Evolutionary conservation across 148 eudicot species (phyloP).

Genomic region (Nepenthes mirabilis): DNA sequence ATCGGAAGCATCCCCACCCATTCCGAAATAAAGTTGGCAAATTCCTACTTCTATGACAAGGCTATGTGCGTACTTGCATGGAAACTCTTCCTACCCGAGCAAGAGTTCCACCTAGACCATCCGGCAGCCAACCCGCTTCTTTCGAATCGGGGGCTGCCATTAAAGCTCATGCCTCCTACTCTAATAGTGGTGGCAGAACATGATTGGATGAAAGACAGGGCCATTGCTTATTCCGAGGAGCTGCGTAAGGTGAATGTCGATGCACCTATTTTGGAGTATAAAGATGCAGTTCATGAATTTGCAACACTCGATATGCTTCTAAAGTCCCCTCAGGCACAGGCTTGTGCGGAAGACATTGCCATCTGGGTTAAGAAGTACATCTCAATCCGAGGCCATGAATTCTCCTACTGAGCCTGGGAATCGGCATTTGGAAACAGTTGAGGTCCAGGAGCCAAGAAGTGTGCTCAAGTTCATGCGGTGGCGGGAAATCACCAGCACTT

Average conservation of each 20-base stretch:
- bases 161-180: constrained; percentile 90
- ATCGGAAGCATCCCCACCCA: constrained; percentile 85
- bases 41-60: constrained; percentile 90
- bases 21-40: constrained; percentile 82
- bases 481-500: too few relatives aligned
- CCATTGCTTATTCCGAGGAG: constrained; percentile 83
- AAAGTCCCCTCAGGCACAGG: constrained; percentile 91
- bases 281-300: constrained; percentile 93
- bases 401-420: constrained; percentile 47
- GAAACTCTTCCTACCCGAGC: constrained; percentile 84
- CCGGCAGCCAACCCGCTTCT: constrained; percentile 89
- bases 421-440: background rate
- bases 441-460: background rate
- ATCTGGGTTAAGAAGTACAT: constrained; percentile 95
- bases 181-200: constrained; percentile 79
- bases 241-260: constrained; percentile 75
- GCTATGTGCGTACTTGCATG: constrained; percentile 83
- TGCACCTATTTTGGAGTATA: constrained; percentile 87
- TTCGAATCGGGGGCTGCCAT: constrained; percentile 50
- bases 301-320: constrained; percentile 92
- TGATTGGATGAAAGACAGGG: constrained; percentile 98
- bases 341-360: constrained; percentile 88
- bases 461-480: background rate
- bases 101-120: constrained; percentile 79
- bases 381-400: constrained; percentile 87